Evolutionary conservation across 148 eudicot genomes (phyloP).

Genomic region (Persicaria maculosa): DNA sequence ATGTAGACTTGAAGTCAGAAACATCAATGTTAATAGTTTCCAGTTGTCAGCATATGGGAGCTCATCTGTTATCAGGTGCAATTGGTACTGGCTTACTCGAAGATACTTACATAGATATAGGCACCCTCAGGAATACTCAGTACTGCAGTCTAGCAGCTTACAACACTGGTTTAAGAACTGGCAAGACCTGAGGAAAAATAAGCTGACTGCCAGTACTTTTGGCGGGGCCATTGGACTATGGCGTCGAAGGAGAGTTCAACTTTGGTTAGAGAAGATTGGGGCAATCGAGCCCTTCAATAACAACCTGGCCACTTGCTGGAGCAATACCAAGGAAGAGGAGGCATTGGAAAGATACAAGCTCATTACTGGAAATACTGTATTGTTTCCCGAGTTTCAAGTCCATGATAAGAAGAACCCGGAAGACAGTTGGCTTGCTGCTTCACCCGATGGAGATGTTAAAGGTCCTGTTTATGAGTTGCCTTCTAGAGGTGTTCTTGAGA

Average conservation of each 20-base stretch:
- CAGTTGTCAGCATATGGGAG: background rate
- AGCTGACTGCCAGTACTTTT: conserved; percentile 78
- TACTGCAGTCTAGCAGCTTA: conserved; percentile 34
- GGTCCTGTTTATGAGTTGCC: conserved; percentile 35
- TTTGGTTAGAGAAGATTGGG: conserved; percentile 82
- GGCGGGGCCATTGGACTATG: conserved; percentile 63
- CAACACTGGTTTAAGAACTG: conserved; percentile 76
- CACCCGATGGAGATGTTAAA: conserved; percentile 71
- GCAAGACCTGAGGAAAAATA: conserved; percentile 52
- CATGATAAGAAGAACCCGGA: conserved; percentile 27
- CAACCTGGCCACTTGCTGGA: conserved; percentile 71
- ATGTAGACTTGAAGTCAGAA: background rate
- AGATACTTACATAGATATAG: background rate
- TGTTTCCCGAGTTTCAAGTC: conserved; percentile 53
- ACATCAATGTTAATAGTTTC: background rate
- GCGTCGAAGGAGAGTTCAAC: conserved; percentile 53
- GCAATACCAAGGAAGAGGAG: conserved; percentile 70
- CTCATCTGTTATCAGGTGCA: background rate
- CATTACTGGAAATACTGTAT: conserved; percentile 51
- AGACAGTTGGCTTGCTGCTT: conserved; percentile 74
- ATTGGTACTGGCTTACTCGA: background rate
- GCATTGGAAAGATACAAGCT: conserved; percentile 72
- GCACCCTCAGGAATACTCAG: conserved; percentile 14
- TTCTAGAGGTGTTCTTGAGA: conserved; percentile 59
- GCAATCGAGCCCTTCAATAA: conserved; percentile 53